Conservation (phyloP, 106 monocot species). For the Dendrobium officinale region DNA sequence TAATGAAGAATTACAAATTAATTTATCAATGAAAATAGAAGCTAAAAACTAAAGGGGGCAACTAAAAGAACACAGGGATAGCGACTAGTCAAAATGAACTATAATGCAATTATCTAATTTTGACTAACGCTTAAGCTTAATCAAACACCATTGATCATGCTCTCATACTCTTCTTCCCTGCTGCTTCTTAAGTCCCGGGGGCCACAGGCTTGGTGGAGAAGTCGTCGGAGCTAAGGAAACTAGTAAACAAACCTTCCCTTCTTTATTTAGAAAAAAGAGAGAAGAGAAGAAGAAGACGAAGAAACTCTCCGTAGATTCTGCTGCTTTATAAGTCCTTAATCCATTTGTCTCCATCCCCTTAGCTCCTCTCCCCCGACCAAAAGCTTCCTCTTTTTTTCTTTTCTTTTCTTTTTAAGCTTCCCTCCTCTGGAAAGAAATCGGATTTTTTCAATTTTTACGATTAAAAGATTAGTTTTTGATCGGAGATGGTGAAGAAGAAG, state of each 20-base stretch:
- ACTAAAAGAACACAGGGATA: too few relatives aligned
- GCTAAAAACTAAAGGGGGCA: too few relatives aligned
- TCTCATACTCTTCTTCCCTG: not conserved
- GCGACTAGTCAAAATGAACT: too few relatives aligned
- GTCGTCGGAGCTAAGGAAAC: not conserved
- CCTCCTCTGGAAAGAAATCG: not conserved
- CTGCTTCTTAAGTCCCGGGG: not conserved
- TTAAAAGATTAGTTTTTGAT: not conserved
- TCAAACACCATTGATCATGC: too few relatives aligned
- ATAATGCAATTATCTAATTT: too few relatives aligned
- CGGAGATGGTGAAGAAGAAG: slow-evolving; percentile 1
- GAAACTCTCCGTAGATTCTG: not conserved
- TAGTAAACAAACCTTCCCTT: not conserved
- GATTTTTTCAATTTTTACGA: not conserved
- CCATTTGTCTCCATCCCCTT: not conserved
- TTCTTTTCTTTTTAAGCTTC: not conserved
- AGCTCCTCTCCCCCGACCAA: not conserved
- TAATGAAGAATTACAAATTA: too few relatives aligned
- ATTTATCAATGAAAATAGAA: too few relatives aligned
- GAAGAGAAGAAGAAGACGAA: not conserved
- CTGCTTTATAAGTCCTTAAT: too few relatives aligned
- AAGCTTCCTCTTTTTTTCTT: not conserved
- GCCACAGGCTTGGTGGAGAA: not conserved
- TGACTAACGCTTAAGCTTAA: not conserved
- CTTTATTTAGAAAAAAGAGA: not conserved